Percentiles rank a stretch among this genome's conserved stretches.
phyloP scores from a whole-genome alignment of 2,329 filamentous ascomycete genomes.

The Penicillium expansum region DNA sequence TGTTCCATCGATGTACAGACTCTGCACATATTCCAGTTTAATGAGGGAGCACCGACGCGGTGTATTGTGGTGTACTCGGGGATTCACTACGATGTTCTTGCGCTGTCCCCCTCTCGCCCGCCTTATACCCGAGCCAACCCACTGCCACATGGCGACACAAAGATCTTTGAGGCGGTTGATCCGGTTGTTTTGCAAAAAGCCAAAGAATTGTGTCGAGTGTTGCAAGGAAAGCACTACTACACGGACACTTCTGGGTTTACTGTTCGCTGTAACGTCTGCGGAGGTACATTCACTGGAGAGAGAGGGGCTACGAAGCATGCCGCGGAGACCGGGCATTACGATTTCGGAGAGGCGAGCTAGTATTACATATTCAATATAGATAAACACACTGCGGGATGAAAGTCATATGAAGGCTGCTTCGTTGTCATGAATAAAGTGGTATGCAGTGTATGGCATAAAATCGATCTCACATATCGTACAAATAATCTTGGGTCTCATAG shows the following conservation, averaged over 20 bases:
- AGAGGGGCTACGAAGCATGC: constrained; percentile 49
- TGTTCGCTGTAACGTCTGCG: constrained; percentile 68
- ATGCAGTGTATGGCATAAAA: constrained; percentile 10
- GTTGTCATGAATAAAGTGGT: constrained; percentile 8
- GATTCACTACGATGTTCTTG: constrained; percentile 90
- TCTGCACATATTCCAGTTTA: constrained; percentile 69
- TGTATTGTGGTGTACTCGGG: constrained; percentile 87
- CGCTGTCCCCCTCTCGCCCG: constrained; percentile 63
- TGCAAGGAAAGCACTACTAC: constrained; percentile 75
- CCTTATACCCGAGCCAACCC: constrained; percentile 56
- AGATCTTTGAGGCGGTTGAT: constrained; percentile 64
- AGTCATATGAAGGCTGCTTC: neutral
- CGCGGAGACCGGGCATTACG: constrained; percentile 47
- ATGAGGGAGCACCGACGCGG: constrained; percentile 66
- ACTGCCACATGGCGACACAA: constrained; percentile 74
- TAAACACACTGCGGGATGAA: neutral
- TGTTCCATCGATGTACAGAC: constrained; percentile 77
- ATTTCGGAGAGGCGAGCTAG: constrained; percentile 49
- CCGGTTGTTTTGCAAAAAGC: constrained; percentile 59
- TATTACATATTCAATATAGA: neutral
- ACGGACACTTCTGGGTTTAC: constrained; percentile 81
- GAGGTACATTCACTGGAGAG: constrained; percentile 45
- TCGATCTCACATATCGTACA: constrained; percentile 24
- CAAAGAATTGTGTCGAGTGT: constrained; percentile 60
- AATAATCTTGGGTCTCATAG: constrained; percentile 24